phyloP scores from a whole-genome alignment of 768 basidiomycete species.

The Clavaria fumosa region DNA sequence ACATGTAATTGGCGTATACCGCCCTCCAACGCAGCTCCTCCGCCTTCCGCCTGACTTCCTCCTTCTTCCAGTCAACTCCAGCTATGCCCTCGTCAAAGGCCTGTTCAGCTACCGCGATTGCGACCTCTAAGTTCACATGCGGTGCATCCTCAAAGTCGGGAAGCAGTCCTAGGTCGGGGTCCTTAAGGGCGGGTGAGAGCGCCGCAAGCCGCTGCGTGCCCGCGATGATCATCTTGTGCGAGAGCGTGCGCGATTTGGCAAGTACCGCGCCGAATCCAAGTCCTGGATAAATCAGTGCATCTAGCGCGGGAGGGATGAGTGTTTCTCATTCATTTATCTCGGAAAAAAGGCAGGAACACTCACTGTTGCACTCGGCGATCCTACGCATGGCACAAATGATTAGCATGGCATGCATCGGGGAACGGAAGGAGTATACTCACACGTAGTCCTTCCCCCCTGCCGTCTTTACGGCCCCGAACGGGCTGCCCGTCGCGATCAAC shows the following conservation, averaged over 20 bases:
- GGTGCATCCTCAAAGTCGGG: slow-evolving; percentile 69
- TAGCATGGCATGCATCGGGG: background rate
- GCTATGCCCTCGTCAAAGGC: slow-evolving; percentile 61
- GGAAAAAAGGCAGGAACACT: slow-evolving; percentile 7
- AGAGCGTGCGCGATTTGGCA: slow-evolving; percentile 43
- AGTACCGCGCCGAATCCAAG: slow-evolving; percentile 72
- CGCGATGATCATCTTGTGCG: slow-evolving; percentile 81
- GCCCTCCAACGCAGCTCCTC: slow-evolving; percentile 45
- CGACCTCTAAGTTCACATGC: slow-evolving; percentile 64
- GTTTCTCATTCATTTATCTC: background rate
- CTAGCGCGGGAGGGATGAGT: slow-evolving; percentile 18
- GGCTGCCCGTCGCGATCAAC: slow-evolving; percentile 71
- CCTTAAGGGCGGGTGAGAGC: slow-evolving; percentile 57
- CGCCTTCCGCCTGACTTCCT: slow-evolving; percentile 38
- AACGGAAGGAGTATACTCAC: slow-evolving; percentile 23
- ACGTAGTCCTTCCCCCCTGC: slow-evolving; percentile 48
- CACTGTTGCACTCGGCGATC: slow-evolving; percentile 62
- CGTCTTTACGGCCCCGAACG: slow-evolving; percentile 61
- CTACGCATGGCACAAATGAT: slow-evolving; percentile 18
- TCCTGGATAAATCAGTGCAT: slow-evolving; percentile 75
- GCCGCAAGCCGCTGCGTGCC: slow-evolving; percentile 61
- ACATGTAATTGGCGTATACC: slow-evolving; percentile 47
- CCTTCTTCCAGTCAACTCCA: slow-evolving; percentile 39
- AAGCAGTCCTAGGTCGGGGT: slow-evolving; percentile 56
- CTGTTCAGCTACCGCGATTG: slow-evolving; percentile 63